These are phyloP conservation scores for Linnemannia zychae DNA, from an alignment of 192 early-diverging fungal genomes.

Conservation along the genomic window DNA sequence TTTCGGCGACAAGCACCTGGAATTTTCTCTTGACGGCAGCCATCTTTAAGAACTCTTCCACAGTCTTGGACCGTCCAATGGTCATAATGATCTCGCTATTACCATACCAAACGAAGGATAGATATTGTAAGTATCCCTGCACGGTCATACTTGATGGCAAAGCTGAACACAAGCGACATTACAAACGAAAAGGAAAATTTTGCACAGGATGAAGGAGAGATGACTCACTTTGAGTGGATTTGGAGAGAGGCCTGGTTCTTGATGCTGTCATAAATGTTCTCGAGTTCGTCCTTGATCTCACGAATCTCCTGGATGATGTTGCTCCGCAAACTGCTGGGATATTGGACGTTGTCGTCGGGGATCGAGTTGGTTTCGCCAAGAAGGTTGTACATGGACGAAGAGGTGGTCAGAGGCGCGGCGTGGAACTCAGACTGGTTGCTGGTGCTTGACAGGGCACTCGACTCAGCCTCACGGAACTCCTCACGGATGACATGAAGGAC, in stretches of 20 bases:
- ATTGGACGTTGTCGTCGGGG: conserved; percentile 52
- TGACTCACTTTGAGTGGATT: conserved; percentile 91
- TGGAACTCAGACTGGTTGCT: conserved; percentile 29
- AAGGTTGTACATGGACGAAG: conserved; percentile 73
- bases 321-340: conserved; percentile 72
- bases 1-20: conserved; percentile 96
- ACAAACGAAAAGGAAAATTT: conserved; percentile 3
- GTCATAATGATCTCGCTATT: conserved; percentile 96
- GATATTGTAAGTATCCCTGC: neutral
- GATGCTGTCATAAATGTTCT: conserved; percentile 83
- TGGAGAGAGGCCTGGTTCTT: conserved; percentile 89
- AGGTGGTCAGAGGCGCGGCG: conserved; percentile 53
- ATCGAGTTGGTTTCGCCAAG: conserved; percentile 67
- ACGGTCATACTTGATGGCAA: neutral
- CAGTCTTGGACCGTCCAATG: conserved; percentile 87
- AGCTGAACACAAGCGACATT: conserved; percentile 5
- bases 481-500: conserved; percentile 90
- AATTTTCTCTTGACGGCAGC: conserved; percentile 91
- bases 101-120: neutral
- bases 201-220: conserved; percentile 9
- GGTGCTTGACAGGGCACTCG: conserved; percentile 17
- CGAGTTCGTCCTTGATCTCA: conserved; percentile 91
- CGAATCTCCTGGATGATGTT: conserved; percentile 85
- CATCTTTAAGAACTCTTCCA: conserved; percentile 86
- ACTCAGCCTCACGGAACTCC: conserved; percentile 62